Conservation (phyloP, 805 yeast genomes). For the Lipomyces yamanashiensis region DNA sequence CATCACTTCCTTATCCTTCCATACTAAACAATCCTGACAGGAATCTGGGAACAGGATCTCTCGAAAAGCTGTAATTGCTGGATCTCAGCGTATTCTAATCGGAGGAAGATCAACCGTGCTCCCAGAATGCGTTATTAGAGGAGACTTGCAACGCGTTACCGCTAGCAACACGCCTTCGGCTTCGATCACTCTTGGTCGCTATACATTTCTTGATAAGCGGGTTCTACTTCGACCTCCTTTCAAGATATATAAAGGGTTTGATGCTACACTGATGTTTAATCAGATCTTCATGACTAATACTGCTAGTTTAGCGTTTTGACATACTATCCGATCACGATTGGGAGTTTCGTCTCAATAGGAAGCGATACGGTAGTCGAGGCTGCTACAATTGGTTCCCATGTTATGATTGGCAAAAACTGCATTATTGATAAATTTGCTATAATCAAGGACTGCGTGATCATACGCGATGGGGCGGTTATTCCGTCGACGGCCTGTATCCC, state of each 20-base stretch:
- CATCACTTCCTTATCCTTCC: background rate
- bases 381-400: conserved; percentile 48
- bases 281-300: background rate
- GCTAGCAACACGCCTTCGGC: conserved; percentile 7
- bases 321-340: conserved; percentile 47
- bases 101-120: conserved; percentile 47
- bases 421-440: conserved; percentile 45
- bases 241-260: conserved; percentile 33
- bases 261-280: background rate
- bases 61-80: conserved; percentile 43
- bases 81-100: conserved; percentile 46
- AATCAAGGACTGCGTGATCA: conserved; percentile 47
- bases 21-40: background rate
- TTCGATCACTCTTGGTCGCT: conserved; percentile 46
- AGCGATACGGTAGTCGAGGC: conserved; percentile 43
- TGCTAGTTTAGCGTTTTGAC: conserved; percentile 17
- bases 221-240: conserved; percentile 45
- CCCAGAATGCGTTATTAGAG: conserved; percentile 44
- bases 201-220: conserved; percentile 40
- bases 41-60: conserved; percentile 48
- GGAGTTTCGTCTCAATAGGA: conserved; percentile 48
- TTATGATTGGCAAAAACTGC: conserved; percentile 46
- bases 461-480: conserved; percentile 43
- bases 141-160: conserved; percentile 42
- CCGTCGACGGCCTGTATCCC: conserved; percentile 48